Base-by-base conservation (phyloP, 805 yeast genomes). In the Clavispora asparagi region DNA sequence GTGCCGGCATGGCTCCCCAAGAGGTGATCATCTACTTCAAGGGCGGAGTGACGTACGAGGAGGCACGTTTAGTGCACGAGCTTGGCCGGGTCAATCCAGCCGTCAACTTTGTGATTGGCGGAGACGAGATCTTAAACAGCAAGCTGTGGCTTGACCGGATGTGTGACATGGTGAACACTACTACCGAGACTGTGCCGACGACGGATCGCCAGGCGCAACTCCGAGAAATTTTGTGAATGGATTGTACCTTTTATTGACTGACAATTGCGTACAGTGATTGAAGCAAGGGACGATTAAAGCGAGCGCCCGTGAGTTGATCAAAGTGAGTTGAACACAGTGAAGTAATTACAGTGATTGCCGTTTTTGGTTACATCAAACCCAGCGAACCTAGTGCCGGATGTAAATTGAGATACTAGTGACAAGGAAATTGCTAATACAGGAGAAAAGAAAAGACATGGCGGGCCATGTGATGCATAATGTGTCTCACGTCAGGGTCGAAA, bases 11-110 rank as follows among this genome's bases (percentile, higher is more conserved):
- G 27, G 68, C 71, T 26, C 50, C 54, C n/a, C 87, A 83, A 56
- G 91, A 86, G 55, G 69, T 87, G n/a, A 74, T 87, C 4, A 69
- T 87, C 1, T 87, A 82, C 59, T 66, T 86, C 43, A 80, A 88
- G 43, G 98, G 97, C 6, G 99, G 99, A 13, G 85, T 79, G 2
- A 92, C 98, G 1, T 89, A 81, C 61, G 98, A 92, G 63, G 99
- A 94, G 62, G 87, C 95, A 0, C 77, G 97, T 50, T 66, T 90
- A 23, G 81, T 91, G 5, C 81, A 85, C 45, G 87, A 89, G 50
- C 72, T 90, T 51, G 83, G 85, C 58, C 66, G 66, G 27, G 69
- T 79, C 23, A 74, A 71, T 44, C 77, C 77, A 31, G 80, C 78
- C 9, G 73, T 86, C 39, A 78, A 88, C 52, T 71, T 87, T 13